phyloP scores from a whole-genome alignment of 345 rosid species.

The Salix dunnii region DNA sequence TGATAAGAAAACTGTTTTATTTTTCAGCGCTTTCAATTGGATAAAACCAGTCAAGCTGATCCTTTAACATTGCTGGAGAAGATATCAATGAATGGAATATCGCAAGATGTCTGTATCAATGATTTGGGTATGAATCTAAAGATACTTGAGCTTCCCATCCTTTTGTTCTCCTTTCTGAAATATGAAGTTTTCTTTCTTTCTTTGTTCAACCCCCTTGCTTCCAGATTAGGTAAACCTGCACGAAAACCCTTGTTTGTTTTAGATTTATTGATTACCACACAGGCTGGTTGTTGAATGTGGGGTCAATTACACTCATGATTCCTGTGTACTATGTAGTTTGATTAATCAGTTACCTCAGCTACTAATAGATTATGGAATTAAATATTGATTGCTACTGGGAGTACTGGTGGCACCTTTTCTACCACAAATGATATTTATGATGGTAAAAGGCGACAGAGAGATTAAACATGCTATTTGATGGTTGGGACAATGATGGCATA shows the following conservation, averaged over 20 bases:
- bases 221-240: not conserved
- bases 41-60: constrained; percentile 64
- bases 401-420: not conserved
- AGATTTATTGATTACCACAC: not conserved
- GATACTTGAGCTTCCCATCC: constrained; percentile 4
- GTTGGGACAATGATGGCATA: not conserved
- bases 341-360: not conserved
- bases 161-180: not conserved
- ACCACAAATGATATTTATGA: not conserved
- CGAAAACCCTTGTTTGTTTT: not conserved
- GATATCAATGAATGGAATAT: constrained; percentile 64
- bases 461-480: not conserved
- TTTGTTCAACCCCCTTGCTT: not conserved
- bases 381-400: not conserved
- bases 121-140: constrained; percentile 66
- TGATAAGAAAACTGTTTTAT: constrained; percentile 13
- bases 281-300: not conserved
- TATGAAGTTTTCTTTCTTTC: not conserved
- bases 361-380: not conserved
- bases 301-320: not conserved
- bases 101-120: constrained; percentile 82
- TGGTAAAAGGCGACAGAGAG: not conserved
- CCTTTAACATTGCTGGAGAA: constrained; percentile 71
- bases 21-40: constrained; percentile 62
- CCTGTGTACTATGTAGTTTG: not conserved